These are phyloP conservation scores for Eimeria mitis DNA, from an alignment of 169 alveolate species.

Conservation along the genomic window DNA sequence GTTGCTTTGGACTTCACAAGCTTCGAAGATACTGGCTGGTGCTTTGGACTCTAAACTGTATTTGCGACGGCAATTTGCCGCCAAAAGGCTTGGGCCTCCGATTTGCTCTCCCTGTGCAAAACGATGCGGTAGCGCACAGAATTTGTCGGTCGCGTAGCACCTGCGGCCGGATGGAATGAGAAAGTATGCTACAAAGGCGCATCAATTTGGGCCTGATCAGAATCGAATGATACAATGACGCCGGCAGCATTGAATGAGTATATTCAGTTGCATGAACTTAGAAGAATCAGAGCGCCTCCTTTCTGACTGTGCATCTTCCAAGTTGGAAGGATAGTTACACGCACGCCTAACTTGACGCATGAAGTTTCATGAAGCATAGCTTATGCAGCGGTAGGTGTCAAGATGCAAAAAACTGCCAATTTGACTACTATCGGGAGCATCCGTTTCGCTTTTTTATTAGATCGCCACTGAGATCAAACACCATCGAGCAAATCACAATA, in stretches of 20 bases:
- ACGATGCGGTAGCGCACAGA: neutral
- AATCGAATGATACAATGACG: neutral
- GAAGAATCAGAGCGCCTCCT: neutral
- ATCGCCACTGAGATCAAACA: neutral
- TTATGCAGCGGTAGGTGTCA: neutral
- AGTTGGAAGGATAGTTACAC: neutral
- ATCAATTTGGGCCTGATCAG: neutral
- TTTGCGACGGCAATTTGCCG: slow-evolving; percentile 15
- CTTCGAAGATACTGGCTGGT: slow-evolving; percentile 22
- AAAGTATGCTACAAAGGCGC: neutral
- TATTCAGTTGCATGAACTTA: neutral
- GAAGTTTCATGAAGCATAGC: neutral
- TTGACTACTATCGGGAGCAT: neutral
- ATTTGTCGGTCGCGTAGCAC: neutral
- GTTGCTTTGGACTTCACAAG: slow-evolving; percentile 22
- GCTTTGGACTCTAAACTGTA: slow-evolving; percentile 33
- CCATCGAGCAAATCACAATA: neutral
- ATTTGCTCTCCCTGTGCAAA: neutral
- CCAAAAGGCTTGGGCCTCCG: neutral
- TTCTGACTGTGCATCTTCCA: neutral
- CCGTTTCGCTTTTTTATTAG: neutral
- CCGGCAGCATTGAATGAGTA: neutral
- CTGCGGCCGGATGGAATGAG: neutral
- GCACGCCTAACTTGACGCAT: neutral
- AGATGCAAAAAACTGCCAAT: neutral